phyloP scores from a whole-genome alignment of 305 asterid genomes.

The Coffea humblotiana region DNA sequence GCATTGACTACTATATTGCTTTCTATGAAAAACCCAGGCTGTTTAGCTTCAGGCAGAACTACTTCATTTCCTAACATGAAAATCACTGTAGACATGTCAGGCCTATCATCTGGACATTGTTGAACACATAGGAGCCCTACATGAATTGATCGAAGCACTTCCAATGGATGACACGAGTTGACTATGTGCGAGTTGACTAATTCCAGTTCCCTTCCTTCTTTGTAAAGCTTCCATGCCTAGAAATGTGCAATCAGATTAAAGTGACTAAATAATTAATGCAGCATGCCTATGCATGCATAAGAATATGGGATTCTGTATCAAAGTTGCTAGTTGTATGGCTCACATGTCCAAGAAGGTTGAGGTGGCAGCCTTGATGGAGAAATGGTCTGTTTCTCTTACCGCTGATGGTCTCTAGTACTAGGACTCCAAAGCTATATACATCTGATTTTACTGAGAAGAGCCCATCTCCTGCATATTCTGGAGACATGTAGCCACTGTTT shows the following conservation, averaged over 20 bases:
- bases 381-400: constrained; percentile 28
- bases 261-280: too few relatives aligned
- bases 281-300: too few relatives aligned
- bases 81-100: constrained; percentile 49
- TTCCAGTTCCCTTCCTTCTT: constrained; percentile 36
- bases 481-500: constrained; percentile 39
- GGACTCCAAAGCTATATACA: constrained; percentile 39
- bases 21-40: constrained; percentile 48
- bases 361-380: constrained; percentile 23
- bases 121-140: constrained; percentile 52
- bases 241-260: neutral
- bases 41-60: constrained; percentile 40
- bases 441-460: constrained; percentile 35
- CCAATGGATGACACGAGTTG: constrained; percentile 13
- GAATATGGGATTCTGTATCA: too few relatives aligned
- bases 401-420: constrained; percentile 27
- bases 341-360: constrained; percentile 42
- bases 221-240: constrained; percentile 33
- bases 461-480: constrained; percentile 36
- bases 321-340: neutral
- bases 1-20: constrained; percentile 10
- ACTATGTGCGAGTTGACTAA: constrained; percentile 24
- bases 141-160: constrained; percentile 33
- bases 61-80: constrained; percentile 45
- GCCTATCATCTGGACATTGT: constrained; percentile 45